A percentile compares a stretch with the other conserved stretches of the same genome.
Evolutionary conservation across 768 basidiomycete species (phyloP).

Genomic region (Pisolithus microcarpus): DNA sequence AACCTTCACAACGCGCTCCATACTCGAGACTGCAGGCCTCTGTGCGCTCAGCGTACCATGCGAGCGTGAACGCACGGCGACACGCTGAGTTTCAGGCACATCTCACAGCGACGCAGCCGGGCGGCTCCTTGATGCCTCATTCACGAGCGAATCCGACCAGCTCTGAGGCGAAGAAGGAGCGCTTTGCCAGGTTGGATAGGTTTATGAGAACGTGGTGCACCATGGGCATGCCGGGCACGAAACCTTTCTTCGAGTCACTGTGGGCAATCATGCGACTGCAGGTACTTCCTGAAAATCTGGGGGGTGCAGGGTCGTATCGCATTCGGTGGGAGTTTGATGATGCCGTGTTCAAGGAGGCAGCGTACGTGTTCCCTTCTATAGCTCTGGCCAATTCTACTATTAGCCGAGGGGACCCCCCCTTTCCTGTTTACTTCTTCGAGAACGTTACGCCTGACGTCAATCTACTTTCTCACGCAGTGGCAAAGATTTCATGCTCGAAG

Average conservation of each 20-base stretch:
- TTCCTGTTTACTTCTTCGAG: not conserved
- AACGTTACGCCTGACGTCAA: not conserved
- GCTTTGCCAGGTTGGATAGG: constrained; percentile 64
- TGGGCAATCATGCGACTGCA: constrained; percentile 82
- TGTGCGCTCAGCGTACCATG: constrained; percentile 79
- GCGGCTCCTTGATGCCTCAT: constrained; percentile 72
- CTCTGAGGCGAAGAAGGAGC: constrained; percentile 63
- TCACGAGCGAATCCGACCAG: constrained; percentile 61
- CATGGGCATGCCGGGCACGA: constrained; percentile 81
- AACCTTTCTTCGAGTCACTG: constrained; percentile 61
- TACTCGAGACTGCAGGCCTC: constrained; percentile 84
- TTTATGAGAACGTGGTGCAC: constrained; percentile 83
- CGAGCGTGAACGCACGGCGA: constrained; percentile 65
- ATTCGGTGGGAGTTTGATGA: constrained; percentile 93
- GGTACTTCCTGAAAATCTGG: constrained; percentile 69
- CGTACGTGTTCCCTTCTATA: constrained; percentile 48
- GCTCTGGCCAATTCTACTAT: not conserved
- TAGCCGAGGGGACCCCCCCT: not conserved
- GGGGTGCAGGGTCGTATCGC: constrained; percentile 66
- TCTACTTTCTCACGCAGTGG: constrained; percentile 47
- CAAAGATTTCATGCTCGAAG: constrained; percentile 91
- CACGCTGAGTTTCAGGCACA: constrained; percentile 84
- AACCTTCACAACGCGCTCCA: constrained; percentile 78
- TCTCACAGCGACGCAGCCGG: constrained; percentile 68
- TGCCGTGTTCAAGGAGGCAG: constrained; percentile 89